A percentile compares a stretch with the other conserved stretches of the same genome.
phyloP scores from a whole-genome alignment of 805 yeast genomes.

The Candida tammaniensis region DNA sequence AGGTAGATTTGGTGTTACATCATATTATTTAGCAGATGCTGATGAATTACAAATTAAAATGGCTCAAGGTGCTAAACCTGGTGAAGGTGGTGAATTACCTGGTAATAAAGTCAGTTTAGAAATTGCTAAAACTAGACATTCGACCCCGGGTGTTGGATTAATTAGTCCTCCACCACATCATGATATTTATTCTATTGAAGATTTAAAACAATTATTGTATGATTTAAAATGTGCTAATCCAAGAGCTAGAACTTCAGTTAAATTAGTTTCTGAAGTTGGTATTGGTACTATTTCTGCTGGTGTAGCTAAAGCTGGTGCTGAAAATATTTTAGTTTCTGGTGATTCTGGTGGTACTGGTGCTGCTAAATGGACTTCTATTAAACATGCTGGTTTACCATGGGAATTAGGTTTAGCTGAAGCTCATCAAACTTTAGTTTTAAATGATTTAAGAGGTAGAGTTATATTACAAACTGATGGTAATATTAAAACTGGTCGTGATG shows the following conservation, averaged over 20 bases:
- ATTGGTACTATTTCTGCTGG: constrained; percentile 99
- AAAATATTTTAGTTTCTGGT: constrained; percentile 91
- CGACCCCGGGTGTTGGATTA: constrained; percentile 94
- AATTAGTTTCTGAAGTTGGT: constrained; percentile 96
- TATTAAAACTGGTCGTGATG: constrained; percentile 93
- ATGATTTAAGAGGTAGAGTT: constrained; percentile 94
- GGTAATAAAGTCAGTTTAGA: constrained; percentile 85
- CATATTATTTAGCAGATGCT: constrained; percentile 90
- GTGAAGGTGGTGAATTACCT: constrained; percentile 99
- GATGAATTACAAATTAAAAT: constrained; percentile 97
- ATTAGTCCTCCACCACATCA: constrained; percentile 99
- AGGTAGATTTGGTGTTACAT: constrained; percentile 97
- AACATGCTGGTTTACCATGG: constrained; percentile 98
- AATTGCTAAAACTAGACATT: constrained; percentile 94
- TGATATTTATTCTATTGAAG: constrained; percentile 97
- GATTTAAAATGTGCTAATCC: constrained; percentile 97
- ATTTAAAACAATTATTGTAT: constrained; percentile 91
- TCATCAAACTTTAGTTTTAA: constrained; percentile 93
- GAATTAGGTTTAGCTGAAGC: constrained; percentile 97
- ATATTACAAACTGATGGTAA: constrained; percentile 98
- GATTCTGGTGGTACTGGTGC: constrained; percentile 99
- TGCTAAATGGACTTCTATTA: constrained; percentile 94
- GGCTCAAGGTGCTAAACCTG: constrained; percentile 99
- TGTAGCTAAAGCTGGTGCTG: constrained; percentile 98
- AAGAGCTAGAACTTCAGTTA: constrained; percentile 93